Evolutionary conservation across 2,329 filamentous ascomycete genomes (phyloP), one percentile per base, ranked within the genome.

Genomic region (Exophiala bonariae): DNA sequence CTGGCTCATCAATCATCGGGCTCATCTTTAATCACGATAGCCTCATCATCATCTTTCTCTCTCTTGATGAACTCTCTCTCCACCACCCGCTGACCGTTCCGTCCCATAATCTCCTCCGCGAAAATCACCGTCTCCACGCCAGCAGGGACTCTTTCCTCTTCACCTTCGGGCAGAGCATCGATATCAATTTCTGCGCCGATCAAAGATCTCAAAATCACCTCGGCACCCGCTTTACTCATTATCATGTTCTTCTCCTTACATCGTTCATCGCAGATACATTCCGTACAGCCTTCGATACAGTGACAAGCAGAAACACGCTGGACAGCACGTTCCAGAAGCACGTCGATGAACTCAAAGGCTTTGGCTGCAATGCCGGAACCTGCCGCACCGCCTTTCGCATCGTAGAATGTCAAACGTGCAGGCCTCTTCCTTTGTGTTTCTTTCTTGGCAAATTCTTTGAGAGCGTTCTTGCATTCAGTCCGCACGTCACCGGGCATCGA

Each of bases 341-440:
- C 65, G 60, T 96, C 89, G 16, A 96, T 77, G 61, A 95, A 95
- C 61, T 97, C 92, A 61, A 97, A 97, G 0, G 90, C 92, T 64
- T 96, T 96, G 31, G 86, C 87, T 52, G 86, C 89, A 58, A 96
- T 95, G 0, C 93, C 93, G 0, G 82, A 86, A 0, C 92, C 92
- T 34, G 81, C 80, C 0, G 86, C 79, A 0, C 92, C 92, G 6
- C 93, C 93, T 67, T 95, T 96, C 2, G 89, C 86, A 64, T 97
- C 93, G 68, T 97, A 99, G 61, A 99, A 96, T 0, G 89, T 96
- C 38, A 99, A 70, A 1, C 93, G 76, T 0, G 90, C 93, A 0
- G 92, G 93, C 3, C 93, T 78, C 69, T 96, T 96, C 22, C 91
- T 79, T 23, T 57, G 53, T 18, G 62, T 60, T 39, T 65, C 61